phyloP scores from a whole-genome alignment of 1,284 basidiomycete genomes.

The Ganoderma leucocontextum region DNA sequence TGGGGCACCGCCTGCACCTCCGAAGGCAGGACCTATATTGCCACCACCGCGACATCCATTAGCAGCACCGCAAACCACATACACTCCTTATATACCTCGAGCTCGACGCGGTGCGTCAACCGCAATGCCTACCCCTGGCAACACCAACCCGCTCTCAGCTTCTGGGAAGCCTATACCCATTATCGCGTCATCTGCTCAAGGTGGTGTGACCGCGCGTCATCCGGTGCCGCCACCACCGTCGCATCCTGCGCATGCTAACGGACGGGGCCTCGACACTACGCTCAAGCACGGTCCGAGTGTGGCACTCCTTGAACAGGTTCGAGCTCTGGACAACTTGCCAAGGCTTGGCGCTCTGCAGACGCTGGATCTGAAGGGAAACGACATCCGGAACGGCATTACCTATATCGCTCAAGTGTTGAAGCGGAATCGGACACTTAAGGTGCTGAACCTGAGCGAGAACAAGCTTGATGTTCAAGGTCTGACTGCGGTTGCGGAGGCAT shows the following conservation, averaged over 20 bases:
- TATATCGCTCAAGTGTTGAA: conserved; percentile 97
- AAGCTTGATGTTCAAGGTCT: conserved; percentile 88
- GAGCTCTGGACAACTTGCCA: conserved; percentile 86
- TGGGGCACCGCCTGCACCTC: conserved; percentile 40
- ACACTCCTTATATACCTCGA: conserved; percentile 82
- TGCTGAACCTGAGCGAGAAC: conserved; percentile 94
- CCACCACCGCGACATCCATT: conserved; percentile 69
- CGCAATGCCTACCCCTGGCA: conserved; percentile 40
- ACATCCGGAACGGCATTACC: conserved; percentile 86
- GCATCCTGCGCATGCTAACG: conserved; percentile 25
- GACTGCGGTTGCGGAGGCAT: conserved; percentile 85
- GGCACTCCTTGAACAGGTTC: conserved; percentile 79
- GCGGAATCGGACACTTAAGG: conserved; percentile 93
- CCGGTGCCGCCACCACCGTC: conserved; percentile 41
- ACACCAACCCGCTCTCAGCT: conserved; percentile 60
- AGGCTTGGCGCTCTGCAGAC: conserved; percentile 87
- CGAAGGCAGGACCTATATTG: conserved; percentile 53
- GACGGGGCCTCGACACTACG: conserved; percentile 22
- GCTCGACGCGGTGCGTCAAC: conserved; percentile 54
- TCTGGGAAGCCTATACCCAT: conserved; percentile 69
- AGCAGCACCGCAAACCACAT: conserved; percentile 70
- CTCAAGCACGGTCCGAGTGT: conserved; percentile 69
- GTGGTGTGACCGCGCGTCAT: conserved; percentile 81
- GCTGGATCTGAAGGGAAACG: conserved; percentile 92
- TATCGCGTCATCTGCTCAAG: conserved; percentile 78